A percentile compares a stretch with the other conserved stretches of the same genome.
These are phyloP conservation scores for Rhododendron simsii DNA, from an alignment of 148 eudicot species.

Conservation along the genomic window DNA sequence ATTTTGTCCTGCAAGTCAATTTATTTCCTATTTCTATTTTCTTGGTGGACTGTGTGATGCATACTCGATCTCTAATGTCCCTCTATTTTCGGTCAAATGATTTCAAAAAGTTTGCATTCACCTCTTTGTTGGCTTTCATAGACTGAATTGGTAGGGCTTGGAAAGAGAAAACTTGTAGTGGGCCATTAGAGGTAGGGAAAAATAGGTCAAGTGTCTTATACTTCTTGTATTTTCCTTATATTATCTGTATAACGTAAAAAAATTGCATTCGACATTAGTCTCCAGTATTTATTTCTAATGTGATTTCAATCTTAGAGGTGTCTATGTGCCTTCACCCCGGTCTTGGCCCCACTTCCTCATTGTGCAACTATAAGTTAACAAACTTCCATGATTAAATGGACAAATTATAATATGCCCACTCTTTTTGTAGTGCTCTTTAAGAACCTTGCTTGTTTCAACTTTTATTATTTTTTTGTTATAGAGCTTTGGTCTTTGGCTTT, in stretches of 20 bases:
- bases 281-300: not conserved
- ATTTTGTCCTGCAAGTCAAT: not conserved
- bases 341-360: not conserved
- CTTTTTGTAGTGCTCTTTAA: not conserved
- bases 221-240: not conserved
- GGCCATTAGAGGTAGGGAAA: not conserved
- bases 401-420: not conserved
- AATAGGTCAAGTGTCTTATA: not conserved
- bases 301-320: not conserved
- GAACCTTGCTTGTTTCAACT: not conserved
- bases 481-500: not conserved
- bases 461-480: not conserved
- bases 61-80: not conserved
- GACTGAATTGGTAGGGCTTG: constrained; percentile 20
- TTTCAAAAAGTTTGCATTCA: not conserved
- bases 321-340: not conserved
- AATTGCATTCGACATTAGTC: not conserved
- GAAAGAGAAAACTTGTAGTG: constrained; percentile 2
- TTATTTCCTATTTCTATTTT: not conserved
- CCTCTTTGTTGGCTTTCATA: constrained; percentile 3
- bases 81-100: not conserved
- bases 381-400: not conserved
- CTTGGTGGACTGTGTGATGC: not conserved
- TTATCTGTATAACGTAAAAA: not conserved
- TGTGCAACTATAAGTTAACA: not conserved